Percentiles rank a stretch among this genome's conserved stretches.
Conservation (phyloP, 805 yeast species). For the Zygoascus ofunaensis region DNA sequence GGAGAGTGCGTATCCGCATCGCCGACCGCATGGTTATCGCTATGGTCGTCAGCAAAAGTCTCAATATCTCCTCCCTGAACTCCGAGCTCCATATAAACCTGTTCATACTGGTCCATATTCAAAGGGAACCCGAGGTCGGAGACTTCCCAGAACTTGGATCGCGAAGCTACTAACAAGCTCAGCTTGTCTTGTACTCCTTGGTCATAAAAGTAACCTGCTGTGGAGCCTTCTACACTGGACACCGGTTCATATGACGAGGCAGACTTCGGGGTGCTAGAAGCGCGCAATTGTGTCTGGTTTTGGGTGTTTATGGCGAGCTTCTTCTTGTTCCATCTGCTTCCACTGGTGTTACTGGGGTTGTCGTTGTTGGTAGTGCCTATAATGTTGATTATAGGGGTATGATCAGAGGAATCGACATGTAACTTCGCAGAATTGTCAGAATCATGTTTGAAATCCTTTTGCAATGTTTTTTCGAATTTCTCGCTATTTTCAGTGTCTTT, state of each 20-base stretch:
- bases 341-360: neutral
- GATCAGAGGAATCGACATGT: no score
- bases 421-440: neutral
- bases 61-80: neutral
- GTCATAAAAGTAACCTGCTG: constrained; percentile 18
- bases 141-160: constrained; percentile 18
- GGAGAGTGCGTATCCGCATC: neutral
- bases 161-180: constrained; percentile 12
- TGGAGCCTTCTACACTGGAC: neutral
- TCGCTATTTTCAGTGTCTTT: neutral
- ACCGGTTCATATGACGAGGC: no score
- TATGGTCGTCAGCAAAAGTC: neutral
- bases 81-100: neutral
- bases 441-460: neutral
- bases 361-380: neutral
- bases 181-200: constrained; percentile 13
- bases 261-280: neutral
- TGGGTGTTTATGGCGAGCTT: neutral
- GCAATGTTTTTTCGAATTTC: neutral
- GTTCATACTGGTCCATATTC: neutral
- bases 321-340: no score
- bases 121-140: constrained; percentile 21
- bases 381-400: neutral
- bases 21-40: neutral
- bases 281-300: neutral